These are phyloP conservation scores for Sphenostylis stenocarpa DNA, from an alignment of 306 rosid genomes.

Conservation along the genomic window DNA sequence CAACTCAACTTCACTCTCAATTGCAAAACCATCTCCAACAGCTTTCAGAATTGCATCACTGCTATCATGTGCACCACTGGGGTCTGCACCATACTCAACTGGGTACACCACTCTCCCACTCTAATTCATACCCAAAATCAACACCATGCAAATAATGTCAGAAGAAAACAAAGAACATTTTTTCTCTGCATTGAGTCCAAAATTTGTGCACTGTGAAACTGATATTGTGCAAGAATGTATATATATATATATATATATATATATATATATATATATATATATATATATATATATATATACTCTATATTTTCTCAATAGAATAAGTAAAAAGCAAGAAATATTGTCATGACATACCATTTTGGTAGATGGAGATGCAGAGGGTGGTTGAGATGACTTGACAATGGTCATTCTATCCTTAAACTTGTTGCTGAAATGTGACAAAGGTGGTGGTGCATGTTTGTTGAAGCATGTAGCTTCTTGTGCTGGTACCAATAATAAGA, in stretches of 20 bases:
- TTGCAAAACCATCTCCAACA: slow-evolving; percentile 46
- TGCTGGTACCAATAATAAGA: background rate
- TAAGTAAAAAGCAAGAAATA: background rate
- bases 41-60: slow-evolving; percentile 47
- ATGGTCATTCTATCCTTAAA: background rate
- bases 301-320: background rate
- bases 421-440: slow-evolving; percentile 20
- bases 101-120: slow-evolving; percentile 51
- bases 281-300: too few species aligned
- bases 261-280: too few species aligned
- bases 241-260: too few species aligned
- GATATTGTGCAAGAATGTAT: background rate
- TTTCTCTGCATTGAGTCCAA: background rate
- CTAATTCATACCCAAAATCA: background rate
- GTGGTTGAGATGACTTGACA: background rate
- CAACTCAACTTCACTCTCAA: slow-evolving; percentile 46
- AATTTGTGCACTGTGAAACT: background rate
- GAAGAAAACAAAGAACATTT: background rate
- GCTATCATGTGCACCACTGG: slow-evolving; percentile 56
- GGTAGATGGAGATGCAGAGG: background rate
- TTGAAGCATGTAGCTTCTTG: slow-evolving; percentile 32
- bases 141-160: background rate
- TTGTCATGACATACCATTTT: background rate
- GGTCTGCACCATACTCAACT: slow-evolving; percentile 68
- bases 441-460: background rate